Evolutionary conservation across 345 rosid genomes (phyloP), one percentile per base, ranked within the genome.

Genomic region (Rhodamnia rubescens): DNA sequence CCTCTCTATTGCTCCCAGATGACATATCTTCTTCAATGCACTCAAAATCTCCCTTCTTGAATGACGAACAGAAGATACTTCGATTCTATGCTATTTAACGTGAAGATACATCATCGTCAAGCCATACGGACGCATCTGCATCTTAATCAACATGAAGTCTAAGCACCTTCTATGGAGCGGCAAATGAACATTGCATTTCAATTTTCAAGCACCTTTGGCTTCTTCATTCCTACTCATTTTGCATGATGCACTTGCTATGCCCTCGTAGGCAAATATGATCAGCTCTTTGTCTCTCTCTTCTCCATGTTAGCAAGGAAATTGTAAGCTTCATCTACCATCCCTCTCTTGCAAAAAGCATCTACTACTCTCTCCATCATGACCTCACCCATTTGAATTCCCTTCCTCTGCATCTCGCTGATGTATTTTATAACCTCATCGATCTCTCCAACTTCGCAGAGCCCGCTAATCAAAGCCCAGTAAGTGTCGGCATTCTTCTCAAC

Each of bases 401-500:
- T 84, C n/a, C n/a, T 88, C 74, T 53, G 90, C 90, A 92, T 87
- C 86, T 89, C 91, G 4, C 85, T 49, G 3, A 84, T 58, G n/a
- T 87, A 89, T 22, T 80, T 85, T 86, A 88, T 83, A 3, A 91
- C 94, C 80, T 83, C 87, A 74, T 87, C 88, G 80, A 92, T 86
- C 61, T 75, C 87, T 18, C 93, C 92, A 3, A 58, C 91, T 42
- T 84, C 84, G 82, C 91, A 92, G 3, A 90, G 87, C 51, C 92
- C 92, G 86, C 86, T 88, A 74, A 92, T 85, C 87, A 93, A 78
- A 22, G 22, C 88, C 88, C 87, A 90, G 82, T 86, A 92, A 1
- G 94, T 93, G 88, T 94, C 93, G 22, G 64, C 85, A 61, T 90
- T 90, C 6, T 89, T 74, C 49, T 16, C 49, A 74, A 94, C 90